Percentiles rank a stretch among this genome's conserved stretches.
Conservation (phyloP, 306 rosid genomes). For the Ziziphus jujuba region DNA sequence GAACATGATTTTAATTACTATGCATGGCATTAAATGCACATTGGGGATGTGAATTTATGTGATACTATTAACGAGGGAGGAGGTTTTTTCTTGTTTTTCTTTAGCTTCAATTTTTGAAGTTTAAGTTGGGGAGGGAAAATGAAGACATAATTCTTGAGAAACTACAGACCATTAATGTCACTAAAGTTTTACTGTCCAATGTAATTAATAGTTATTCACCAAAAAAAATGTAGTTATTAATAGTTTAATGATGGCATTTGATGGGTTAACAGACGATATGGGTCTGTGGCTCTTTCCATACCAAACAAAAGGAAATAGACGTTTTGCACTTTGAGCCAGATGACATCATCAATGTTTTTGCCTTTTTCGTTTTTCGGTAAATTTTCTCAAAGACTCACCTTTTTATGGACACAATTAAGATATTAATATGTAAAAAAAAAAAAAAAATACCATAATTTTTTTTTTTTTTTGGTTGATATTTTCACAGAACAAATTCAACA, state of each 20-base stretch:
- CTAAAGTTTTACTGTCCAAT: not conserved
- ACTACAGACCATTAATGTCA: conserved; percentile 13
- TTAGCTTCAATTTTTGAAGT: not conserved
- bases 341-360: too few relatives aligned
- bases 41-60: conserved; percentile 27
- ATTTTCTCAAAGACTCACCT: too few relatives aligned
- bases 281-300: not conserved
- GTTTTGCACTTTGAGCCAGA: not conserved
- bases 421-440: too few relatives aligned
- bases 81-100: not conserved
- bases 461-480: too few relatives aligned
- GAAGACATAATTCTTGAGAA: conserved; percentile 5
- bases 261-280: too few relatives aligned
- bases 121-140: not conserved
- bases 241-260: too few relatives aligned
- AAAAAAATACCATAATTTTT: too few relatives aligned
- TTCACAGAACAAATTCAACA: too few relatives aligned
- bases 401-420: too few relatives aligned
- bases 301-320: conserved; percentile 19
- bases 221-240: not conserved
- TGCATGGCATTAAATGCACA: conserved; percentile 14
- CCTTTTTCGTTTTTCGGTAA: too few relatives aligned
- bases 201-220: not conserved
- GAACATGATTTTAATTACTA: conserved; percentile 16
- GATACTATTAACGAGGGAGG: conserved; percentile 8